Evolutionary conservation across 2,329 filamentous ascomycete genomes (phyloP).

Genomic region (Diaporthe citriasiana): DNA sequence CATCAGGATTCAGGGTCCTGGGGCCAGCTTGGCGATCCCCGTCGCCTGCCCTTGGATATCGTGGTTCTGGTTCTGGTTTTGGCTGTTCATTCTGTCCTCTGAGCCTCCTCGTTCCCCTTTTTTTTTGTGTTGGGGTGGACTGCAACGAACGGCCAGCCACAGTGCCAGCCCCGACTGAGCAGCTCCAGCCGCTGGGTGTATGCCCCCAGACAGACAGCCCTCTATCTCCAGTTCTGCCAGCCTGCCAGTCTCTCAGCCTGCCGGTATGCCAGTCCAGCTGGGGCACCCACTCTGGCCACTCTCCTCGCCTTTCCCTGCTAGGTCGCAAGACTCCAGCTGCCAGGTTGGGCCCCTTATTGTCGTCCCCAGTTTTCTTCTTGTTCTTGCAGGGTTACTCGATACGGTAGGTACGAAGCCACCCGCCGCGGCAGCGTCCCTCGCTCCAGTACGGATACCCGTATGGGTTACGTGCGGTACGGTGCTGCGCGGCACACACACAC

Average conservation of each 20-base stretch:
- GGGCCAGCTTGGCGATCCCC: constrained; percentile 6
- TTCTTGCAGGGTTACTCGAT: constrained; percentile 28
- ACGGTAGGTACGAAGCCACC: constrained; percentile 26
- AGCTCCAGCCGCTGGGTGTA: constrained; percentile 10
- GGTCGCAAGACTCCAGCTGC: constrained; percentile 23
- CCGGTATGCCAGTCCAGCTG: not conserved
- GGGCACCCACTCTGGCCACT: not conserved
- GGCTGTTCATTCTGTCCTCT: not conserved
- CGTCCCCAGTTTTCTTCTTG: constrained; percentile 22
- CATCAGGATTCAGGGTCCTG: constrained; percentile 29
- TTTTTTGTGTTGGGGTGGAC: not conserved
- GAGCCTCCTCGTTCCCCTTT: not conserved
- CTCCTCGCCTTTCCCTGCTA: constrained; percentile 15
- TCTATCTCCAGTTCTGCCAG: not conserved
- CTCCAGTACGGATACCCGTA: not conserved
- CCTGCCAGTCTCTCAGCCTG: not conserved
- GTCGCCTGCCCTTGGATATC: constrained; percentile 4
- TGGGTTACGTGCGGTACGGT: constrained; percentile 19
- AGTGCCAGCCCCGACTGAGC: not conserved
- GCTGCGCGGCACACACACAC: not conserved
- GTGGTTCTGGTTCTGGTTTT: constrained; percentile 6
- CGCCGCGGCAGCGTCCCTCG: not conserved
- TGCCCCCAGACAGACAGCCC: not conserved
- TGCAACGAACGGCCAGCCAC: not conserved
- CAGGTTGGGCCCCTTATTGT: constrained; percentile 26